Evolutionary conservation across 768 basidiomycete species (phyloP).

Genomic region (Trametes villosa): DNA sequence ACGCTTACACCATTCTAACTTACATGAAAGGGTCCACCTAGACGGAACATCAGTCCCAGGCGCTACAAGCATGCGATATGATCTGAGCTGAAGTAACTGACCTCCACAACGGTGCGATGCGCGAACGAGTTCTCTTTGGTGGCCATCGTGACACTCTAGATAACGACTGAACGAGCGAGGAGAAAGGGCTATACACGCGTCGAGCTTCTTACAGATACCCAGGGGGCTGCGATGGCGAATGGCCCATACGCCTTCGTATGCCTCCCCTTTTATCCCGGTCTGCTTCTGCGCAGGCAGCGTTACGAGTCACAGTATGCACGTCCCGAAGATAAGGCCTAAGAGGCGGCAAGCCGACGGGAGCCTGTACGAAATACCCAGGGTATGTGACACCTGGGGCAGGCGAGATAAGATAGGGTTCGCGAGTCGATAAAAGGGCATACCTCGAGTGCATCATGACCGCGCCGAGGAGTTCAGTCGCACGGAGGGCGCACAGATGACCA

Average conservation of each 20-base stretch:
- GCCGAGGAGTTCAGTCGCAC: not conserved
- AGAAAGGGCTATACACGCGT: not conserved
- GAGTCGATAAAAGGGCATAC: not conserved
- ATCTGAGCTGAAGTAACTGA: too few species aligned
- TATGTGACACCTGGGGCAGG: not conserved
- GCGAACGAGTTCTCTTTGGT: conserved; percentile 63
- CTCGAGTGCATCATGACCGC: not conserved
- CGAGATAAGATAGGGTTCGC: conserved; percentile 17
- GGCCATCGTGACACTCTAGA: conserved; percentile 46
- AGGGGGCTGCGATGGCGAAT: not conserved
- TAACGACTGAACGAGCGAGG: not conserved
- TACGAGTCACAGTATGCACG: not conserved
- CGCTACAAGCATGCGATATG: too few species aligned
- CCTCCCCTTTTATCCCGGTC: not conserved
- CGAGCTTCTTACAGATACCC: not conserved
- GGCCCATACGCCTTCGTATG: not conserved
- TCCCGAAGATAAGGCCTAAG: conserved; percentile 11
- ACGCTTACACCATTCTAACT: too few species aligned
- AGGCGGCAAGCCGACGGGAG: conserved; percentile 4
- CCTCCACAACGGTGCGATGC: conserved; percentile 62
- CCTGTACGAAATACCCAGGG: not conserved
- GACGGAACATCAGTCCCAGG: too few species aligned
- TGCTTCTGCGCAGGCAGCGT: not conserved
- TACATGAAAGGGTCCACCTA: conserved; percentile 75
- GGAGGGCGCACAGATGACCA: conserved; percentile 6